Evolutionary conservation across 345 rosid genomes (phyloP).

Genomic region (Sisymbrium irio): DNA sequence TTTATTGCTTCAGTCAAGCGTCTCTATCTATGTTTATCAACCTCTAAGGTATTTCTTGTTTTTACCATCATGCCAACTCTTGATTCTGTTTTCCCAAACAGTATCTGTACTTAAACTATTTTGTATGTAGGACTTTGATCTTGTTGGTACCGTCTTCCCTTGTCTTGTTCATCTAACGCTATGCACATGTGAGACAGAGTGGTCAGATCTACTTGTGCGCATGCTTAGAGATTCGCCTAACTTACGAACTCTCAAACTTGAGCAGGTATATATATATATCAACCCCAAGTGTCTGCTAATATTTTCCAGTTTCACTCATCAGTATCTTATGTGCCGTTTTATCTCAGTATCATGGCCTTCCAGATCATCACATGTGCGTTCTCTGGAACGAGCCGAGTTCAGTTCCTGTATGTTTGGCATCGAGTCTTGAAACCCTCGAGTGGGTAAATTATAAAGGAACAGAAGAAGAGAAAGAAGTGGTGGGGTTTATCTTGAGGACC

Average conservation of each 20-base stretch:
- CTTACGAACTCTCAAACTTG: not conserved
- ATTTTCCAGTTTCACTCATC: too few species aligned
- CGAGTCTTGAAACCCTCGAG: constrained; percentile 5
- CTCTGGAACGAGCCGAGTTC: constrained; percentile 2
- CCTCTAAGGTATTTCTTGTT: too few species aligned
- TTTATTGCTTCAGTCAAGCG: constrained; percentile 8
- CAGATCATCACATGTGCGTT: accelerated
- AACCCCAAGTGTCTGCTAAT: too few species aligned
- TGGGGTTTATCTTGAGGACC: not conserved
- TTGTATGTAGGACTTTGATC: not conserved
- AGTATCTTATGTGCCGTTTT: not conserved
- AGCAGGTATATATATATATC: not conserved
- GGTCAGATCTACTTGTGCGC: constrained; percentile 15
- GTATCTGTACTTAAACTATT: too few species aligned
- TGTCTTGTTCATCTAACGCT: not conserved
- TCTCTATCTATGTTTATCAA: not conserved
- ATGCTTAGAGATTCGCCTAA: constrained; percentile 18
- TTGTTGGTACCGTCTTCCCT: not conserved
- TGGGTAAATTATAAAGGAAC: not conserved
- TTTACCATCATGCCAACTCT: too few species aligned
- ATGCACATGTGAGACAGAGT: not conserved
- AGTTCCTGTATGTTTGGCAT: constrained; percentile 5
- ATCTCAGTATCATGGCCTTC: not conserved
- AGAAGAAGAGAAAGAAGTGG: constrained; percentile 2
- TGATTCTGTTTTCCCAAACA: too few species aligned